A percentile compares a stretch with the other conserved stretches of the same genome.
Conservation (phyloP, 208 protist genomes). For the Wallacemonas sp. region DNA sequence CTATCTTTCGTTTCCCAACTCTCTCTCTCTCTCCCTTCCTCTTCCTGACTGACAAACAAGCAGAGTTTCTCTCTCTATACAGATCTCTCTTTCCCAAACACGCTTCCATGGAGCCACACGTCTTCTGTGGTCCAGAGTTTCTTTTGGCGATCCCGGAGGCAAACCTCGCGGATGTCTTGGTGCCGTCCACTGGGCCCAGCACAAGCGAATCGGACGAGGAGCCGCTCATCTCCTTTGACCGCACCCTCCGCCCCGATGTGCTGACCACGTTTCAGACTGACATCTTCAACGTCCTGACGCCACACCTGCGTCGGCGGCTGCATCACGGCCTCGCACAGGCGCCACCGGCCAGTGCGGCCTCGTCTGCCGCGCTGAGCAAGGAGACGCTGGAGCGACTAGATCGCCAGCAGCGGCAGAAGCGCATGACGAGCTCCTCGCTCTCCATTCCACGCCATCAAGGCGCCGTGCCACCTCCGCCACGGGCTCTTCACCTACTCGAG, state of each 20-base stretch:
- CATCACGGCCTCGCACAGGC: conserved; percentile 37
- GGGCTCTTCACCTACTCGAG: conserved; percentile 38
- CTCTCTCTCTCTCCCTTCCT: conserved; percentile 12
- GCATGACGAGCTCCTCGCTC: conserved; percentile 12
- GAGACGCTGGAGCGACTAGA: conserved; percentile 19
- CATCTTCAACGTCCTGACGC: conserved; percentile 81
- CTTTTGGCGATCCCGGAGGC: conserved; percentile 95
- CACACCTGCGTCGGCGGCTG: conserved; percentile 61
- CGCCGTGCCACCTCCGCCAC: conserved; percentile 36
- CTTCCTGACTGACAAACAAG: no score
- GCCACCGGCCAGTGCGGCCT: conserved; percentile 45
- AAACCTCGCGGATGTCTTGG: conserved; percentile 88
- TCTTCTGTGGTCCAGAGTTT: conserved; percentile 95
- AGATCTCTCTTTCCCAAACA: not conserved
- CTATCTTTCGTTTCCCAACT: not conserved
- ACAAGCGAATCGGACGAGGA: conserved; percentile 90
- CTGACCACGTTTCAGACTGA: conserved; percentile 93
- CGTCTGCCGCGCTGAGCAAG: not conserved
- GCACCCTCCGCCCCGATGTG: conserved; percentile 92
- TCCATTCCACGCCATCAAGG: not conserved
- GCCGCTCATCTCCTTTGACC: conserved; percentile 12
- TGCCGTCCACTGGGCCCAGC: conserved; percentile 95
- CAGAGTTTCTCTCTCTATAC: no score
- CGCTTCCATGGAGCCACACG: conserved; percentile 96
- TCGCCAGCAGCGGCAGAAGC: conserved; percentile 15